Evolutionary conservation across 306 rosid species (phyloP).

Genomic region (Arachis stenosperma): DNA sequence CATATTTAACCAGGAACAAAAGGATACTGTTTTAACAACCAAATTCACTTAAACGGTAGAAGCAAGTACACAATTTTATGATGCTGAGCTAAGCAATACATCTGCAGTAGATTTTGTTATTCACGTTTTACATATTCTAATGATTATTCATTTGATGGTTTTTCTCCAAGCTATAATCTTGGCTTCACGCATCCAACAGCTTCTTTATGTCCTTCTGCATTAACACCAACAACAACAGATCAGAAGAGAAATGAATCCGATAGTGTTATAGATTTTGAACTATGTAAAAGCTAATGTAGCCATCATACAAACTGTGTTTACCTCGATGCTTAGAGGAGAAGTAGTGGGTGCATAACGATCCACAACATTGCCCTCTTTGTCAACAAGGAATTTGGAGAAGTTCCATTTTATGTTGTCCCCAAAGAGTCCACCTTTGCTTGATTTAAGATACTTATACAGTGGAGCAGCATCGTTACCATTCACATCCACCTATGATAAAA

Average conservation of each 20-base stretch:
- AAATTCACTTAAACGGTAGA: slow-evolving; percentile 5
- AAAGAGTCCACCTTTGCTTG: slow-evolving; percentile 92
- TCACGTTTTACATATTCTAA: slow-evolving; percentile 29
- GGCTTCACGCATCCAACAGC: slow-evolving; percentile 47
- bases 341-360: slow-evolving; percentile 98
- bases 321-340: slow-evolving; percentile 96
- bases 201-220: slow-evolving; percentile 67
- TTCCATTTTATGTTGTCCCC: slow-evolving; percentile 92
- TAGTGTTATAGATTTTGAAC: neutral
- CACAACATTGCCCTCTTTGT: slow-evolving; percentile 85
- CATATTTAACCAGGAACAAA: neutral
- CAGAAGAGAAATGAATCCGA: slow-evolving; percentile 1
- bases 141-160: slow-evolving; percentile 27
- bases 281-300: neutral
- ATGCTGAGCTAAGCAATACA: slow-evolving; percentile 19
- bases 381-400: slow-evolving; percentile 88
- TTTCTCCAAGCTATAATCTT: slow-evolving; percentile 16
- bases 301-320: slow-evolving; percentile 34
- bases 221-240: slow-evolving; percentile 11
- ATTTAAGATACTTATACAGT: slow-evolving; percentile 77
- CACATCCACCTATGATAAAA: slow-evolving; percentile 64
- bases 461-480: slow-evolving; percentile 75
- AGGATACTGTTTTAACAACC: neutral
- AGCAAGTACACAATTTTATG: slow-evolving; percentile 32
- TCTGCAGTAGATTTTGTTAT: slow-evolving; percentile 41